phyloP scores from a whole-genome alignment of 1,284 basidiomycete species.

The Flammula alnicola region DNA sequence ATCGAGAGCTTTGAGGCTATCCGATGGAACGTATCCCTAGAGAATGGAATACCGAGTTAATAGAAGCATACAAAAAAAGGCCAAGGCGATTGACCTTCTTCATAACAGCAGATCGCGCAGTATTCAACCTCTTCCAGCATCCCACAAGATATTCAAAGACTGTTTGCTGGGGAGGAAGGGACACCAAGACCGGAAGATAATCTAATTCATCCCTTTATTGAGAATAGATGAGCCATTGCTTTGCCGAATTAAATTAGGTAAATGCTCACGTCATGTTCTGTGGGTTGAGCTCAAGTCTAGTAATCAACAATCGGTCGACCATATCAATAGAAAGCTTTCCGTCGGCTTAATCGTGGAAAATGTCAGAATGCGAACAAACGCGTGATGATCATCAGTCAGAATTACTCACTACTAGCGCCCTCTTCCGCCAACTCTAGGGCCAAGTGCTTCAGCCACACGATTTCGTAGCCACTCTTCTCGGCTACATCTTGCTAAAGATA shows the following conservation, averaged over 20 bases:
- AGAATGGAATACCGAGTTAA: background rate
- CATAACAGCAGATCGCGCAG: constrained; percentile 55
- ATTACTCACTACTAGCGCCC: constrained; percentile 56
- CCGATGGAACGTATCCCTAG: constrained; percentile 65
- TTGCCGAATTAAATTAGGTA: constrained; percentile 1
- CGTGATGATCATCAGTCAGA: constrained; percentile 7
- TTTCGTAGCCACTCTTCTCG: constrained; percentile 68
- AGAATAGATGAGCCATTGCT: constrained; percentile 1
- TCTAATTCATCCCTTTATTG: constrained; percentile 78
- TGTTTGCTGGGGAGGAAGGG: constrained; percentile 80
- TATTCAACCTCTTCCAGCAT: constrained; percentile 87
- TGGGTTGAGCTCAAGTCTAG: constrained; percentile 85
- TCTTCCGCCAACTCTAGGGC: constrained; percentile 76
- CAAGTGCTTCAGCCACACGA: constrained; percentile 86
- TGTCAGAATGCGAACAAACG: constrained; percentile 9
- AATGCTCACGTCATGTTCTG: constrained; percentile 68
- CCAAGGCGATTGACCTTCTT: constrained; percentile 56
- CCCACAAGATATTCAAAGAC: constrained; percentile 91
- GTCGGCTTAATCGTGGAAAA: constrained; percentile 29
- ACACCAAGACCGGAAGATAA: constrained; percentile 77
- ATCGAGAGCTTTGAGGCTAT: constrained; percentile 63
- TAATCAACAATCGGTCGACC: constrained; percentile 83
- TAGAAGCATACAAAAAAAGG: background rate
- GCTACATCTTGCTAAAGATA: constrained; percentile 66
- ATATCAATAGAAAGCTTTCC: constrained; percentile 59